These are phyloP conservation scores for Cytospora leucostoma DNA, from an alignment of 2,329 filamentous ascomycete species.

Conservation along the genomic window DNA sequence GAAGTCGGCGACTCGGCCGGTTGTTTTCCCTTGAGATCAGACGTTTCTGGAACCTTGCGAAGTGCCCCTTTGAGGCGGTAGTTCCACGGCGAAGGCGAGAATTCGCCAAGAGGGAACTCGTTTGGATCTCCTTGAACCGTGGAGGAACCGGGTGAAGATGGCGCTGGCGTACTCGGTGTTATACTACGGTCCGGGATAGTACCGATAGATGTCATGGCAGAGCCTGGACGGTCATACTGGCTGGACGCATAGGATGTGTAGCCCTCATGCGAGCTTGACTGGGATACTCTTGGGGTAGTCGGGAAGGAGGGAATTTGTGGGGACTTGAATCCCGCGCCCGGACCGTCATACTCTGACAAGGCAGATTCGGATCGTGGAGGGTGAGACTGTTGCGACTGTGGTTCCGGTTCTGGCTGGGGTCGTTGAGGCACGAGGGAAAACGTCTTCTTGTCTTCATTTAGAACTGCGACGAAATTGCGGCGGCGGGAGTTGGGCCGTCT, in stretches of 20 bases:
- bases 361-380: conserved; percentile 27
- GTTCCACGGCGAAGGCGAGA: conserved; percentile 48
- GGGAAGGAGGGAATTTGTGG: conserved; percentile 45
- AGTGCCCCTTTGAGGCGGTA: conserved; percentile 57
- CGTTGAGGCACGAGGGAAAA: conserved; percentile 52
- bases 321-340: conserved; percentile 42
- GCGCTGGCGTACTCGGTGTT: conserved; percentile 38
- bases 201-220: conserved; percentile 45
- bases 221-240: conserved; percentile 49
- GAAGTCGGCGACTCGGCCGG: conserved; percentile 33
- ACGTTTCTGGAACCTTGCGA: conserved; percentile 52
- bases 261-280: conserved; percentile 49
- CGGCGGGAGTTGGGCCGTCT: conserved; percentile 42
- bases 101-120: conserved; percentile 37
- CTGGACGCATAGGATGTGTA: conserved; percentile 50
- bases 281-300: conserved; percentile 42
- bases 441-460: conserved; percentile 54
- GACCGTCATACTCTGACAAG: conserved; percentile 26
- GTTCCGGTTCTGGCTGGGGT: conserved; percentile 25
- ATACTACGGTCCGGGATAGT: conserved; percentile 48
- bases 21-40: conserved; percentile 47
- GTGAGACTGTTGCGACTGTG: conserved; percentile 19
- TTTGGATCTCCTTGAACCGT: conserved; percentile 36
- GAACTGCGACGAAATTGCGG: conserved; percentile 50
- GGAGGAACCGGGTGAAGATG: conserved; percentile 38